Percentiles rank a stretch among this genome's conserved stretches.
These are phyloP conservation scores for Leccinum incarnatum DNA, from an alignment of 768 basidiomycete genomes.

Conservation along the genomic window DNA sequence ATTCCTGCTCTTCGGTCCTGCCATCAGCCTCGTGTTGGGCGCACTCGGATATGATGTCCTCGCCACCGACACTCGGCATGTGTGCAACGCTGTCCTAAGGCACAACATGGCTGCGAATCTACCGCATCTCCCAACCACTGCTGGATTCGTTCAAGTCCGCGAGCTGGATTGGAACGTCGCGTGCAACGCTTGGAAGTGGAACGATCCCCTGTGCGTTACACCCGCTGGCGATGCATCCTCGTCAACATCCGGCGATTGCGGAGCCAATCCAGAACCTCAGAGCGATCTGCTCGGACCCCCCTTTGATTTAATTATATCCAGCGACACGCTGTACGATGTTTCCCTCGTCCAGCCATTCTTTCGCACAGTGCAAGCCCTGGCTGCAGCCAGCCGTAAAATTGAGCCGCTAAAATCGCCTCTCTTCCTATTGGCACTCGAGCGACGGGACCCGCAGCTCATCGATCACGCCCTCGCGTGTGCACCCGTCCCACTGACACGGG, in stretches of 20 bases:
- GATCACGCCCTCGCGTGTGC: constrained; percentile 59
- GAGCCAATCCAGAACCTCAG: constrained; percentile 11
- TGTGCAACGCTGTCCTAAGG: constrained; percentile 60
- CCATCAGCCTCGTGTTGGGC: constrained; percentile 55
- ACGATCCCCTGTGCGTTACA: constrained; percentile 32
- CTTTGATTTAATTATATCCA: constrained; percentile 75
- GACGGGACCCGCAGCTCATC: constrained; percentile 68
- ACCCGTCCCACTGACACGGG: constrained; percentile 53
- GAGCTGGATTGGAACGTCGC: constrained; percentile 69
- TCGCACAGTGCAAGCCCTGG: constrained; percentile 58
- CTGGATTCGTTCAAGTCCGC: constrained; percentile 54
- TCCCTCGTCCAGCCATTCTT: constrained; percentile 68
- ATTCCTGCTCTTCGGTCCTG: constrained; percentile 1
- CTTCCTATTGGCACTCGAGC: constrained; percentile 61
- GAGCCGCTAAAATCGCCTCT: constrained; percentile 1
- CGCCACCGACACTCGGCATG: constrained; percentile 68
- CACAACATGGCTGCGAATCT: constrained; percentile 58
- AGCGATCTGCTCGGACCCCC: constrained; percentile 42
- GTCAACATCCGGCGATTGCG: constrained; percentile 9
- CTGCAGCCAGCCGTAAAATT: constrained; percentile 17
- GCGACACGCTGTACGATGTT: constrained; percentile 76
- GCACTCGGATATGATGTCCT: constrained; percentile 74
- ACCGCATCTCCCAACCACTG: constrained; percentile 25
- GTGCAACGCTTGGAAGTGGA: constrained; percentile 57
- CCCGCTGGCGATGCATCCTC: constrained; percentile 30